Conservation (phyloP, 176 grass and related monocot genomes). For the Aegilops tauschii region DNA sequence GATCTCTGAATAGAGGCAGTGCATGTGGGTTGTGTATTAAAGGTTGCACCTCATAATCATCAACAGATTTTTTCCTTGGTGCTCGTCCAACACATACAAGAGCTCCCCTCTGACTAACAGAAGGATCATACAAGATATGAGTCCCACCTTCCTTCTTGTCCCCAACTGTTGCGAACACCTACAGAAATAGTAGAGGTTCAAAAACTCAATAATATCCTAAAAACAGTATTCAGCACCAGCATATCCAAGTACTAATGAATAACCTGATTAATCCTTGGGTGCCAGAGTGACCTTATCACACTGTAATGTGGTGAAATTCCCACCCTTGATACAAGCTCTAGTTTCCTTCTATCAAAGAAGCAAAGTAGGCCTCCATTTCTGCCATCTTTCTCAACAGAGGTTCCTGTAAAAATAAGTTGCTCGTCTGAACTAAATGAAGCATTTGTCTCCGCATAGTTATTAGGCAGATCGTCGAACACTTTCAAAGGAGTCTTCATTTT, state of each 20-base stretch:
- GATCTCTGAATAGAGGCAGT: constrained; percentile 86
- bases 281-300: constrained; percentile 80
- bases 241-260: not conserved
- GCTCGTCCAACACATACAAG: constrained; percentile 94
- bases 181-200: constrained; percentile 34
- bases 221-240: not conserved
- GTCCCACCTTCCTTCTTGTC: constrained; percentile 95
- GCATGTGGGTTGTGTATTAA: constrained; percentile 97
- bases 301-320: constrained; percentile 87
- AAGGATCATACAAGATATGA: constrained; percentile 90
- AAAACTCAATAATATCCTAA: constrained; percentile 20
- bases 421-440: constrained; percentile 88
- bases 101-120: constrained; percentile 91
- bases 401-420: constrained; percentile 91
- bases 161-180: constrained; percentile 90
- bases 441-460: constrained; percentile 91
- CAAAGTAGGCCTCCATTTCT: constrained; percentile 78
- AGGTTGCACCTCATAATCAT: constrained; percentile 91
- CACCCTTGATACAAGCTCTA: constrained; percentile 86
- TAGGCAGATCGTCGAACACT: constrained; percentile 86
- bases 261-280: constrained; percentile 96
- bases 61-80: constrained; percentile 84
- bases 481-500: constrained; percentile 75
- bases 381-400: constrained; percentile 88
- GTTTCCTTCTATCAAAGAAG: constrained; percentile 97